Evolutionary conservation across 768 basidiomycete genomes (phyloP).

Genomic region (Boletus vinaceobasis): DNA sequence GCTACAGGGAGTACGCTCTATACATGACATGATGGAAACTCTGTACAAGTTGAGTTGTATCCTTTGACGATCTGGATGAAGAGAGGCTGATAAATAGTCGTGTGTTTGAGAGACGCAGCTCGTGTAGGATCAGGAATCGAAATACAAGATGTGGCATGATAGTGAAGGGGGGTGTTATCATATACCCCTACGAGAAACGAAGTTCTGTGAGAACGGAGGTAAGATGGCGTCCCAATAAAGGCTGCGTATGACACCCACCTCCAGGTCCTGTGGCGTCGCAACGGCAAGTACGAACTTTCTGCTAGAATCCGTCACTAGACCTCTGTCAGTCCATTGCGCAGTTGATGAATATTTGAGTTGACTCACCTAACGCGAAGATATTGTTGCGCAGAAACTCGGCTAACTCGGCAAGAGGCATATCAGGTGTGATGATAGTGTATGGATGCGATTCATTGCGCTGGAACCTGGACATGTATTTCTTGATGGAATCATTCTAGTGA

Average conservation of each 20-base stretch:
- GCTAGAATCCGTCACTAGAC: constrained; percentile 72
- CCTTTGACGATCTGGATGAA: neutral
- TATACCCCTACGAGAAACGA: constrained; percentile 28
- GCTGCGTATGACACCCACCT: constrained; percentile 25
- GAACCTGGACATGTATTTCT: constrained; percentile 71
- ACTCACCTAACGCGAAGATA: constrained; percentile 72
- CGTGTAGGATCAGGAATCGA: neutral
- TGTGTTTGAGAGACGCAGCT: neutral
- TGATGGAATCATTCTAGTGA: constrained; percentile 65
- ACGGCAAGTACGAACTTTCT: constrained; percentile 84
- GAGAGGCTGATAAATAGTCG: neutral
- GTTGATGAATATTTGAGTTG: neutral
- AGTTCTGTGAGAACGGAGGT: constrained; percentile 17
- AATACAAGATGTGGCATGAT: neutral
- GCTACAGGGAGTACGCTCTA: neutral
- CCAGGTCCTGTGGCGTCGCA: constrained; percentile 73
- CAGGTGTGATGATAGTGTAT: constrained; percentile 78
- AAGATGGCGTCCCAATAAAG: neutral
- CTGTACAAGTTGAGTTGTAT: neutral
- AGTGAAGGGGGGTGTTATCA: constrained; percentile 9
- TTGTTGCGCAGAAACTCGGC: constrained; percentile 72
- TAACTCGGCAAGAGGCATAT: constrained; percentile 75
- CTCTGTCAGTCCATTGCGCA: neutral
- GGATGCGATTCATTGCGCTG: constrained; percentile 59
- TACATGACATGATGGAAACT: neutral